These are phyloP conservation scores for Mortierella alpina DNA, from an alignment of 192 early-diverging fungal species.

Conservation along the genomic window DNA sequence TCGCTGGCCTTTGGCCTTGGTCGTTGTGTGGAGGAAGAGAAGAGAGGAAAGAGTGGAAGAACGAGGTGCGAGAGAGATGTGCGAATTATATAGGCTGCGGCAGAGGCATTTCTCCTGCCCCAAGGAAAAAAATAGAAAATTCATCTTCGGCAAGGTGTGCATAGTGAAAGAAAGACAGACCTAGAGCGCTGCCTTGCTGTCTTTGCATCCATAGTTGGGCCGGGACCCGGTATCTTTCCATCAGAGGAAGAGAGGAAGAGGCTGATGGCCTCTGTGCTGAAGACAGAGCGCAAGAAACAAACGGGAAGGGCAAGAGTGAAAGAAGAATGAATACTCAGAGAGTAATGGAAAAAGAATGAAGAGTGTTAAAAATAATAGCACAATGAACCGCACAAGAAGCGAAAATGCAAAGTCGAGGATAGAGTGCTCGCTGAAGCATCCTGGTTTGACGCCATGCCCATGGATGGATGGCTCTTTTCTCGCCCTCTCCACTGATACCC, in stretches of 20 bases:
- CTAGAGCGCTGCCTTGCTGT: no score
- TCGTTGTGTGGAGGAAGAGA: neutral
- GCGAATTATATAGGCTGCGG: no score
- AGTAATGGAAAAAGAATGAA: neutral
- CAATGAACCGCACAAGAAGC: neutral
- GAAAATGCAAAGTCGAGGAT: neutral
- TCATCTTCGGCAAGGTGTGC: neutral
- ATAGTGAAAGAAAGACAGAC: neutral
- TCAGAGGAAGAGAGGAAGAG: no score
- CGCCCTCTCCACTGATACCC: no score
- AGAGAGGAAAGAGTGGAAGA: neutral
- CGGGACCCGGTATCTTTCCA: no score
- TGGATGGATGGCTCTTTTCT: no score
- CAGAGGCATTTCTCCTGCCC: no score
- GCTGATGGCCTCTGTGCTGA: no score
- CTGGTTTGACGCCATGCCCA: no score
- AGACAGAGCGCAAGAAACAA: neutral
- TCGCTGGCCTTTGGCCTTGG: no score
- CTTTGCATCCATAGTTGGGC: no score
- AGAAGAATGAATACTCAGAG: constrained; percentile 1
- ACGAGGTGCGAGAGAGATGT: neutral
- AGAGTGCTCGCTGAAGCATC: neutral
- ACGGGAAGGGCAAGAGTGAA: neutral
- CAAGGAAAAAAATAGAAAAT: no score
- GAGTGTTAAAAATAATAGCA: neutral